Conservation (phyloP, 2,329 filamentous ascomycete species). For the Ophiostoma ips region DNA sequence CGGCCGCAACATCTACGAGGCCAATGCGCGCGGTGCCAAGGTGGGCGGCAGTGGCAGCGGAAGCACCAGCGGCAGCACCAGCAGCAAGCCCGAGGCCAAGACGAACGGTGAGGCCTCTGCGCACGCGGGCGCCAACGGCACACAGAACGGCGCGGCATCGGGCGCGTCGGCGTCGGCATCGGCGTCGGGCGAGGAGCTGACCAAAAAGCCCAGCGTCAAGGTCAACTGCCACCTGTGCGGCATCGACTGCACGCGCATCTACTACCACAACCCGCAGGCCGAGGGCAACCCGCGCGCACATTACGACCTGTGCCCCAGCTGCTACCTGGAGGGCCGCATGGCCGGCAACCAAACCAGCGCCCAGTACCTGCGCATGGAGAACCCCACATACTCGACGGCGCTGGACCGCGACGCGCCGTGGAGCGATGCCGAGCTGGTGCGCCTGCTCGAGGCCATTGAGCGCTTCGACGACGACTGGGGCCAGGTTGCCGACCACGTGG, state of each 20-base stretch:
- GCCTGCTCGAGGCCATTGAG: slow-evolving; percentile 81
- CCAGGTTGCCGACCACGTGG: slow-evolving; percentile 81
- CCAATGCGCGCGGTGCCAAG: slow-evolving; percentile 63
- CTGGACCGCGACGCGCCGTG: slow-evolving; percentile 76
- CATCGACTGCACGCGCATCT: slow-evolving; percentile 63
- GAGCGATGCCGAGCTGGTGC: slow-evolving; percentile 80
- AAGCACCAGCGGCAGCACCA: slow-evolving; percentile 27
- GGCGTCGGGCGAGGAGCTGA: slow-evolving; percentile 38
- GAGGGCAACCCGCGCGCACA: slow-evolving; percentile 53
- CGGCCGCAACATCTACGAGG: slow-evolving; percentile 88
- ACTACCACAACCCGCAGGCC: slow-evolving; percentile 43
- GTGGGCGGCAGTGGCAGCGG: slow-evolving; percentile 24
- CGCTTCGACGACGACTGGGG: slow-evolving; percentile 94
- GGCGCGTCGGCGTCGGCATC: slow-evolving; percentile 15
- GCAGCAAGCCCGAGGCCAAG: slow-evolving; percentile 51
- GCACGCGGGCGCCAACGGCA: slow-evolving; percentile 47
- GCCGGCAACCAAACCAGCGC: slow-evolving; percentile 63
- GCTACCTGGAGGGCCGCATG: slow-evolving; percentile 73
- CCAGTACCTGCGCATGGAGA: slow-evolving; percentile 82
- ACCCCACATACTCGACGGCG: slow-evolving; percentile 66
- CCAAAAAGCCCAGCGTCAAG: slow-evolving; percentile 52
- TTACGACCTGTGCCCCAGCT: slow-evolving; percentile 83
- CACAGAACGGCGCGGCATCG: slow-evolving; percentile 19
- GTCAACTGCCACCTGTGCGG: slow-evolving; percentile 84
- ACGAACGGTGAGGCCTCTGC: slow-evolving; percentile 60